Evolutionary conservation across 1,284 basidiomycete genomes (phyloP).

Genomic region (Gomphus bonarii): DNA sequence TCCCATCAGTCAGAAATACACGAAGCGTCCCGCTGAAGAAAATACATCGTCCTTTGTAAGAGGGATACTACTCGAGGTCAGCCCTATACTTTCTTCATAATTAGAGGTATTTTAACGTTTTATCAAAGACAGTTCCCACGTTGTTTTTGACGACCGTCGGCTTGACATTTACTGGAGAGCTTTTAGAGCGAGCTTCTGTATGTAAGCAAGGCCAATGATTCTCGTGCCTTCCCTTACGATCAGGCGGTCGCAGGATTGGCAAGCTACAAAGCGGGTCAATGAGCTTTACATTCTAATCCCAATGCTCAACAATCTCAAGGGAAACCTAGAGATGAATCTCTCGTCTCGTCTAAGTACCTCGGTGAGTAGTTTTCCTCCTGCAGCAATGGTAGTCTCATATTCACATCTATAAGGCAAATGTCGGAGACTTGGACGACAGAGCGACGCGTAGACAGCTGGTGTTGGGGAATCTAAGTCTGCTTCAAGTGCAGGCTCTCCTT

Average conservation of each 20-base stretch:
- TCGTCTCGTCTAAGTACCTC: conserved; percentile 69
- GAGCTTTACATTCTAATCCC: conserved; percentile 97
- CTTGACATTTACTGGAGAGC: conserved; percentile 80
- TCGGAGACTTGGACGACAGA: conserved; percentile 81
- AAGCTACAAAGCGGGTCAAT: conserved; percentile 81
- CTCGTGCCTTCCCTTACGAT: background rate
- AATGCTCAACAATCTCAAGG: conserved; percentile 91
- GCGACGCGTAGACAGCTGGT: conserved; percentile 59
- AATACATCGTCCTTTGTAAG: background rate
- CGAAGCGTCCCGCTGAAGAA: background rate
- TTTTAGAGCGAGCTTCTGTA: conserved; percentile 79
- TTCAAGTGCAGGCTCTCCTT: conserved; percentile 89
- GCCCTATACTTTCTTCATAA: background rate
- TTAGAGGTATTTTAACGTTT: background rate
- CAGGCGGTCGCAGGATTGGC: conserved; percentile 55
- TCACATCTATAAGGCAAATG: conserved; percentile 38
- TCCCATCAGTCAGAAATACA: background rate
- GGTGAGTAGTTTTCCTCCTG: conserved; percentile 18
- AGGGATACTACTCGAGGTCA: background rate
- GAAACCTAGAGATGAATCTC: conserved; percentile 93
- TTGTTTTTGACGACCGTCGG: conserved; percentile 62
- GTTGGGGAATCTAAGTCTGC: conserved; percentile 73
- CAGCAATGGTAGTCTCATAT: background rate
- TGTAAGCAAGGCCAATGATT: conserved; percentile 23
- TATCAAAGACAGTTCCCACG: conserved; percentile 57